Evolutionary conservation across 225 moss, liverwort and hornwort species (phyloP).

Genomic region (Lunularia cruciata): DNA sequence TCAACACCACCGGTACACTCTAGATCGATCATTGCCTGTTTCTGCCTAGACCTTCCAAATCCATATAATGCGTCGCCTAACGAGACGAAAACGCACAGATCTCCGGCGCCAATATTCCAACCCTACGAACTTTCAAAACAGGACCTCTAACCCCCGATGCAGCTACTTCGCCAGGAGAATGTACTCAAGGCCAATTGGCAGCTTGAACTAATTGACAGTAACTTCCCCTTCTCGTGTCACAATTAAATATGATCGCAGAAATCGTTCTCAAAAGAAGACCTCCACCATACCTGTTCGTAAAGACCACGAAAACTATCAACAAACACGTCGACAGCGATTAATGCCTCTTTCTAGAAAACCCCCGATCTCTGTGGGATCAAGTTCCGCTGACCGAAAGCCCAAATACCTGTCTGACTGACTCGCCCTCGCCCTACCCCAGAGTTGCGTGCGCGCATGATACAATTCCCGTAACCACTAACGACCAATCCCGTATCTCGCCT

Average conservation of each 20-base stretch:
- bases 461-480: too few species aligned
- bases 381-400: too few species aligned
- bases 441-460: too few species aligned
- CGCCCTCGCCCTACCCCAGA: too few species aligned
- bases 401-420: too few species aligned
- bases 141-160: background rate
- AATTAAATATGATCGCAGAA: background rate
- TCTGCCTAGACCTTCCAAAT: background rate
- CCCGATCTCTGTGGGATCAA: too few species aligned
- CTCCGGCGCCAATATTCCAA: background rate
- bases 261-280: background rate
- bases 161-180: background rate
- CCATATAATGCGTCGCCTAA: slow-evolving; percentile 5
- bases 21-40: slow-evolving; percentile 20
- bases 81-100: background rate
- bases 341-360: too few species aligned
- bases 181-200: background rate
- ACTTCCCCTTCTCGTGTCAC: background rate
- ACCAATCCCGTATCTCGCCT: too few species aligned
- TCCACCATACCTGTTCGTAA: slow-evolving; percentile 6
- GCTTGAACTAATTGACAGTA: background rate
- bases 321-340: too few species aligned
- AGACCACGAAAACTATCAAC: slow-evolving; percentile 9
- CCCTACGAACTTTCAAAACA: background rate
- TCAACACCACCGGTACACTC: slow-evolving; percentile 21